Conservation (phyloP, 192 early-diverging fungal genomes). For the Chytriomyces confervae region DNA sequence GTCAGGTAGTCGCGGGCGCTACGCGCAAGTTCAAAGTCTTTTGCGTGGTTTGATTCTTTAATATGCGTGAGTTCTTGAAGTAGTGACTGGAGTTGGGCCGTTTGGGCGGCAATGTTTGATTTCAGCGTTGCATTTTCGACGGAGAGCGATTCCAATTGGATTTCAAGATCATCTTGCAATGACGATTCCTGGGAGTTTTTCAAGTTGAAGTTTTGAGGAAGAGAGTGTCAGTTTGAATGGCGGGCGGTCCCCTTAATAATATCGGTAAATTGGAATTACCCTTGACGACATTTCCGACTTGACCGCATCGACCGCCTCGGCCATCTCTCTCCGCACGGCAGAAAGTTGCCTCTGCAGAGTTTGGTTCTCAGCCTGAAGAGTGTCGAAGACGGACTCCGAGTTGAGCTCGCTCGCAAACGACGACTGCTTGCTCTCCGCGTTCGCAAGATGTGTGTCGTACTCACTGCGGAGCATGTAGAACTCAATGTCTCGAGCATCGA, state of each 20-base stretch:
- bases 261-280: background rate
- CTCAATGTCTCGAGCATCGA: slow-evolving; percentile 24
- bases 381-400: slow-evolving; percentile 19
- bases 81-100: slow-evolving; percentile 22
- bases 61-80: slow-evolving; percentile 13
- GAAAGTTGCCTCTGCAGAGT: slow-evolving; percentile 12
- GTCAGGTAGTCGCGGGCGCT: slow-evolving; percentile 32
- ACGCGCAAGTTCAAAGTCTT: slow-evolving; percentile 32
- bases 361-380: slow-evolving; percentile 18
- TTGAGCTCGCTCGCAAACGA: slow-evolving; percentile 32
- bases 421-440: background rate
- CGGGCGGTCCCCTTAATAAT: background rate
- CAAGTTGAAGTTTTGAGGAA: too few species aligned
- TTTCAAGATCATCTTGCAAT: background rate
- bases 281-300: slow-evolving; percentile 3
- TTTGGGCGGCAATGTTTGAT: slow-evolving; percentile 9
- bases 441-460: background rate
- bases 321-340: slow-evolving; percentile 13
- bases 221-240: too few species aligned
- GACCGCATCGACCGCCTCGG: background rate
- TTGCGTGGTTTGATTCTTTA: slow-evolving; percentile 30
- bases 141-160: background rate
- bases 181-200: background rate
- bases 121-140: background rate
- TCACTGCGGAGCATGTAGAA: slow-evolving; percentile 18